phyloP scores from a whole-genome alignment of 2,329 filamentous ascomycete species.

The Aulographum hederae region DNA sequence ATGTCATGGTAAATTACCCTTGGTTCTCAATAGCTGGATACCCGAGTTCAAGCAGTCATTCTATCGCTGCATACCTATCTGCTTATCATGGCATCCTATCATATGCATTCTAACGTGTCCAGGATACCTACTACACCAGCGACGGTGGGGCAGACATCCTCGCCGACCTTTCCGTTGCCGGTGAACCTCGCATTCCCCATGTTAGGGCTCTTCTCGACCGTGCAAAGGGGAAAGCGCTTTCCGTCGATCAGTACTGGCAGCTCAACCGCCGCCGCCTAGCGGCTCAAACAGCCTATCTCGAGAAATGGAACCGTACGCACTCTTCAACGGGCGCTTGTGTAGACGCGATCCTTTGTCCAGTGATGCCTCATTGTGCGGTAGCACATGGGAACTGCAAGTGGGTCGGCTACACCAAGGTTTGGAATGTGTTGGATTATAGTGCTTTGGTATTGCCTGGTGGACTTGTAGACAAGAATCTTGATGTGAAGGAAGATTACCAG shows the following conservation, averaged over 20 bases:
- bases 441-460: conserved; percentile 38
- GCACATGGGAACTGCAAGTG: conserved; percentile 26
- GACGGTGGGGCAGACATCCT: too few relatives aligned
- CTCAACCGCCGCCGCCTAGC: conserved; percentile 37
- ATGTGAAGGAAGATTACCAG: conserved; percentile 20
- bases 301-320: too few relatives aligned
- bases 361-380: conserved; percentile 41
- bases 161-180: too few relatives aligned
- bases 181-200: too few relatives aligned
- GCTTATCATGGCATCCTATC: too few relatives aligned
- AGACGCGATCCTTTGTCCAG: conserved; percentile 40
- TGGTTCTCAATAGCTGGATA: conserved; percentile 38
- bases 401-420: conserved; percentile 43
- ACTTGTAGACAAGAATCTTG: conserved; percentile 21
- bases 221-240: conserved; percentile 29
- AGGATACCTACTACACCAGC: too few relatives aligned
- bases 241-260: conserved; percentile 49
- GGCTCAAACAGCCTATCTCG: too few relatives aligned
- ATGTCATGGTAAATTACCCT: conserved; percentile 27
- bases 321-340: too few relatives aligned
- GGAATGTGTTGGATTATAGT: conserved; percentile 44
- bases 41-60: conserved; percentile 35
- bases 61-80: too few relatives aligned
- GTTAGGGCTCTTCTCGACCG: conserved; percentile 38
- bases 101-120: too few relatives aligned